A percentile compares a stretch with the other conserved stretches of the same genome.
Evolutionary conservation across 1,139 yeast species (phyloP).

Genomic region (Lodderomyces pseudojiufengensis): DNA sequence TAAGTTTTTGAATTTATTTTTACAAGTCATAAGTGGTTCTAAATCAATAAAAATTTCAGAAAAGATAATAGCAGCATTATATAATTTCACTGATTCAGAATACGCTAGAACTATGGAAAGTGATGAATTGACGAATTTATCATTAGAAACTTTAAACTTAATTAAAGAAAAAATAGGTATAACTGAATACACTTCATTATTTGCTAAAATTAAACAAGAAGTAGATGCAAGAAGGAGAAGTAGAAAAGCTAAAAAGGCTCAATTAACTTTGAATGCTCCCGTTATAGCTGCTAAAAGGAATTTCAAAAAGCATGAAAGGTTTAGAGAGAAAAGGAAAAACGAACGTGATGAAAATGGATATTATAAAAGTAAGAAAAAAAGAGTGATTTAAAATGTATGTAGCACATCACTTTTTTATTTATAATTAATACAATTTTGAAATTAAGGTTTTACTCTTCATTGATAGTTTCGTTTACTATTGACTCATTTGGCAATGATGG

Average conservation of each 20-base stretch:
- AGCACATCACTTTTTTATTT: too few species aligned
- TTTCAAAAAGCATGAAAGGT: slow-evolving; percentile 68
- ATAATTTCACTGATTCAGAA: slow-evolving; percentile 47
- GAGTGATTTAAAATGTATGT: slow-evolving; percentile 11
- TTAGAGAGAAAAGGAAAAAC: slow-evolving; percentile 72
- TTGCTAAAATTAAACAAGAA: slow-evolving; percentile 57
- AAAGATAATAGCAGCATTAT: slow-evolving; percentile 57
- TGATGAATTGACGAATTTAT: slow-evolving; percentile 53
- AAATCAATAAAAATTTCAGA: slow-evolving; percentile 40
- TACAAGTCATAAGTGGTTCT: slow-evolving; percentile 46
- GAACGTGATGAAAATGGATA: slow-evolving; percentile 75
- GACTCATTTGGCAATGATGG: too few species aligned
- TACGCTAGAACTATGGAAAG: slow-evolving; percentile 38
- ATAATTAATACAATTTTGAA: too few species aligned
- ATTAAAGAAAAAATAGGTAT: slow-evolving; percentile 71
- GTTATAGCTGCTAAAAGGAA: slow-evolving; percentile 76
- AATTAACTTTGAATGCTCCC: slow-evolving; percentile 75
- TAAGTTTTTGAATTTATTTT: slow-evolving; percentile 54
- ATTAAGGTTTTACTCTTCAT: background rate
- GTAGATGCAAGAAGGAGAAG: slow-evolving; percentile 67
- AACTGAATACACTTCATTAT: slow-evolving; percentile 62
- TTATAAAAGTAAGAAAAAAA: slow-evolving; percentile 60
- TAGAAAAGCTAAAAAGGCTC: slow-evolving; percentile 72
- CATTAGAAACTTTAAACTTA: slow-evolving; percentile 67
- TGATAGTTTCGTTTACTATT: too few species aligned